Evolutionary conservation across 257 asterid species (phyloP).

Genomic region (Rhazya stricta): DNA sequence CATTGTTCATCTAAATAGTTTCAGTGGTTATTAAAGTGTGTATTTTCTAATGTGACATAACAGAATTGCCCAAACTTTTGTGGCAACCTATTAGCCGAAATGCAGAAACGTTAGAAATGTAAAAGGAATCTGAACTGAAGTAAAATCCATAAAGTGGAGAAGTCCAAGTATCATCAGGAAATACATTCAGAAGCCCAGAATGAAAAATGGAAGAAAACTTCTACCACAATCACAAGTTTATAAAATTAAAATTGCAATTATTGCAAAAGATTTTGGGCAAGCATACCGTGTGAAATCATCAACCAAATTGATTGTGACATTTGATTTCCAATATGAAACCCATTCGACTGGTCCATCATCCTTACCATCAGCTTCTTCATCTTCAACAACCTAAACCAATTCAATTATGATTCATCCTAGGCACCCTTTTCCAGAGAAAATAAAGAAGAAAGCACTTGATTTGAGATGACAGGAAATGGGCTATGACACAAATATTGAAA

Average conservation of each 20-base stretch:
- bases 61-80: neutral
- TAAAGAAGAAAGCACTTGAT: neutral
- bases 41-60: neutral
- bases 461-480: neutral
- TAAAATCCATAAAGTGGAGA: neutral
- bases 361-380: slow-evolving; percentile 46
- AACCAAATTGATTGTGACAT: slow-evolving; percentile 82
- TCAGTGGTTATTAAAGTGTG: neutral
- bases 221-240: neutral
- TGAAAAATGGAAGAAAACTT: neutral
- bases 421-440: neutral
- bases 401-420: neutral
- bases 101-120: neutral
- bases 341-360: slow-evolving; percentile 67
- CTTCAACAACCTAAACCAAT: slow-evolving; percentile 54
- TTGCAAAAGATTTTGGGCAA: slow-evolving; percentile 5
- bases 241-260: neutral
- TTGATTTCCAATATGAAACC: slow-evolving; percentile 91
- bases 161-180: neutral
- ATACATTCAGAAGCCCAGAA: neutral
- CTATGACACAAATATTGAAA: neutral
- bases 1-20: neutral
- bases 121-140: neutral
- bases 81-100: neutral
- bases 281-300: slow-evolving; percentile 89